Conservation (phyloP, 2,329 filamentous ascomycete genomes). For the Didymellaceae sp. region DNA sequence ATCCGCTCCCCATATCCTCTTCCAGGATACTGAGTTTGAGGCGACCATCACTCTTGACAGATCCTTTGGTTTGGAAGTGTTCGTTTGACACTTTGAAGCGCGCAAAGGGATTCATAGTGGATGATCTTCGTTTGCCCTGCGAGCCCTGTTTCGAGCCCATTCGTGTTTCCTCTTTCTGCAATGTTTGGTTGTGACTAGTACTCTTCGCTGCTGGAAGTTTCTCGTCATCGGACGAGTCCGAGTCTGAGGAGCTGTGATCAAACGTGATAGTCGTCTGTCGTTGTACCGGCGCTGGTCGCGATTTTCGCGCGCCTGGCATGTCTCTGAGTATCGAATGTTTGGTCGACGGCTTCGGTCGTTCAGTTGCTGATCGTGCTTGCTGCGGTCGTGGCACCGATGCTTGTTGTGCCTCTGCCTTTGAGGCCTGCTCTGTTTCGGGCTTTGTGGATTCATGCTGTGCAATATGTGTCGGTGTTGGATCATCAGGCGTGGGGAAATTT, state of each 20-base stretch:
- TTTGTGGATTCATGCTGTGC: slow-evolving; percentile 5
- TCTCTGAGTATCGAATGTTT: slow-evolving; percentile 31
- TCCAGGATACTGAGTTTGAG: slow-evolving; percentile 72
- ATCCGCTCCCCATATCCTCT: slow-evolving; percentile 72
- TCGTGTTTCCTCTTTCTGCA: slow-evolving; percentile 13
- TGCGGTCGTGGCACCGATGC: slow-evolving; percentile 25
- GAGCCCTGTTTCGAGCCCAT: not conserved
- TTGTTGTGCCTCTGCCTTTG: not conserved
- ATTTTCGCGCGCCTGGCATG: slow-evolving; percentile 18
- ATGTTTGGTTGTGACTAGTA: slow-evolving; percentile 21
- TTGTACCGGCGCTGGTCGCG: slow-evolving; percentile 22
- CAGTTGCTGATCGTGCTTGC: slow-evolving; percentile 39
- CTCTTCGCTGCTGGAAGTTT: slow-evolving; percentile 22
- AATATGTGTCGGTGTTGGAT: slow-evolving; percentile 9
- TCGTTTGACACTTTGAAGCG: slow-evolving; percentile 69
- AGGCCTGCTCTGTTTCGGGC: slow-evolving; percentile 1
- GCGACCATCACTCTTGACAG: slow-evolving; percentile 71
- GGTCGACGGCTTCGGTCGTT: slow-evolving; percentile 36
- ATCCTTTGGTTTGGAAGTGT: slow-evolving; percentile 69
- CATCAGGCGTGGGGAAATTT: slow-evolving; percentile 5
- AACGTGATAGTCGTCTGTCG: slow-evolving; percentile 39
- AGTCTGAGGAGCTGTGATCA: slow-evolving; percentile 29
- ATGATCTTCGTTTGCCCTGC: slow-evolving; percentile 13
- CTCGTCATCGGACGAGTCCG: slow-evolving; percentile 35
- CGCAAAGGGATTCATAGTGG: slow-evolving; percentile 49